Evolutionary conservation across 1,139 yeast genomes (phyloP), one percentile per base, ranked within the genome.

Genomic region (Hansenula sp.): DNA sequence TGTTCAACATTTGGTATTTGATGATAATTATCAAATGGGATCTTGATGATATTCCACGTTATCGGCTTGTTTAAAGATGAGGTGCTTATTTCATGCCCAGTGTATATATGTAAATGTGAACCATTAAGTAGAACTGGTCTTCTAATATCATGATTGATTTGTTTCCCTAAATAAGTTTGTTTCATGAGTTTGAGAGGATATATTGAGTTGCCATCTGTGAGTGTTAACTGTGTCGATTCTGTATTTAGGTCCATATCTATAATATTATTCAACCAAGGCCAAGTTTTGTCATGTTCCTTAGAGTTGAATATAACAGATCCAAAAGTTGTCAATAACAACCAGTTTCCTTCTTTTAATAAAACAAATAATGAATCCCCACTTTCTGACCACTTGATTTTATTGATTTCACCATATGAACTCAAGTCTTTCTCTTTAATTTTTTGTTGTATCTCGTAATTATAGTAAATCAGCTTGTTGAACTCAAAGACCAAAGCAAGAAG

Each of bases 271-370:
- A 56, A 28, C 60, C 60, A 56, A 2, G 42, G 28, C 8, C 46
- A 40, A 11, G 42, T 44, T 11, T 45, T 40, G 38, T 65, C 69
- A 42, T 62, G 64, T 40, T 67, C 70, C 41, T 55, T 60, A 7
- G 71, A 62, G 13, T 67, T 58, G 47, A 68, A 69, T 24, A 57
- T 56, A 25, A 64, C 51, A 41, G 63, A 59, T 2, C 73, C 74
- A 42, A 67, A 57, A 3, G 60, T 56, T 7, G 72, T 66, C 41
- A 62, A 57, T 11, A 66, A 32, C 34, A 59, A 55, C 73, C 73
- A 69, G 2, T 47, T 27, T 0, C 70, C 68, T 41, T 59, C 57
- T 8, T 49, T 46, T 41, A 49, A 63, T 3, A 61, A 40, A 1
- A 61, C 49, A 9, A 61, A 39, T 19, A 62, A 38, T 9, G 60